Conservation (phyloP, 1,284 basidiomycete genomes). For the Sparassis latifolia region DNA sequence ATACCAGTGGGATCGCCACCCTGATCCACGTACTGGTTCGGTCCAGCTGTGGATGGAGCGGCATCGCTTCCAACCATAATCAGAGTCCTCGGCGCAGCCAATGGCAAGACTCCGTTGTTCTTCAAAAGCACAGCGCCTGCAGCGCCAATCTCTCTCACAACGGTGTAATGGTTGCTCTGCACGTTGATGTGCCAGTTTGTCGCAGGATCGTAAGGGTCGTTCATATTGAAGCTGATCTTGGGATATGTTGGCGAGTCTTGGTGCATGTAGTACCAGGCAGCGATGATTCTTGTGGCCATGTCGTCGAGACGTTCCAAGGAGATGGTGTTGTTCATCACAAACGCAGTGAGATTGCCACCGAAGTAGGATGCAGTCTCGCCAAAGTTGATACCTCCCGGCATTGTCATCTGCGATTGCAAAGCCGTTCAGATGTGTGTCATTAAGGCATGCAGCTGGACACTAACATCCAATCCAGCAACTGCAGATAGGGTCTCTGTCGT, state of each 20-base stretch:
- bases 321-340: conserved; percentile 66
- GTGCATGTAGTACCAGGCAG: conserved; percentile 51
- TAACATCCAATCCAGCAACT: conserved; percentile 63
- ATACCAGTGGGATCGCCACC: conserved; percentile 54
- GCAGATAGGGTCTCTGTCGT: conserved; percentile 49
- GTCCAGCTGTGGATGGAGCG: conserved; percentile 60
- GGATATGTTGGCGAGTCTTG: conserved; percentile 44
- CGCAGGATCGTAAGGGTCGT: conserved; percentile 41
- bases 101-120: conserved; percentile 64
- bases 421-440: neutral
- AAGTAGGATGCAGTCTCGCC: conserved; percentile 45
- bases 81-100: conserved; percentile 52
- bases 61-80: conserved; percentile 63
- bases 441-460: conserved; percentile 11
- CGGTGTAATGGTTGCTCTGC: conserved; percentile 60
- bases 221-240: conserved; percentile 52
- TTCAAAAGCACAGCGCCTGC: conserved; percentile 79
- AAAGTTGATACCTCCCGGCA: conserved; percentile 65
- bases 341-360: conserved; percentile 57
- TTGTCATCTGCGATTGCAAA: conserved; percentile 41
- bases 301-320: conserved; percentile 58
- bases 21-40: conserved; percentile 68
- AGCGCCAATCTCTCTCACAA: conserved; percentile 71
- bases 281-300: conserved; percentile 62
- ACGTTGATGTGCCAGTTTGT: conserved; percentile 71